phyloP scores from a whole-genome alignment of 371 early-diverging fungal genomes.

The Mortierella sp. region DNA sequence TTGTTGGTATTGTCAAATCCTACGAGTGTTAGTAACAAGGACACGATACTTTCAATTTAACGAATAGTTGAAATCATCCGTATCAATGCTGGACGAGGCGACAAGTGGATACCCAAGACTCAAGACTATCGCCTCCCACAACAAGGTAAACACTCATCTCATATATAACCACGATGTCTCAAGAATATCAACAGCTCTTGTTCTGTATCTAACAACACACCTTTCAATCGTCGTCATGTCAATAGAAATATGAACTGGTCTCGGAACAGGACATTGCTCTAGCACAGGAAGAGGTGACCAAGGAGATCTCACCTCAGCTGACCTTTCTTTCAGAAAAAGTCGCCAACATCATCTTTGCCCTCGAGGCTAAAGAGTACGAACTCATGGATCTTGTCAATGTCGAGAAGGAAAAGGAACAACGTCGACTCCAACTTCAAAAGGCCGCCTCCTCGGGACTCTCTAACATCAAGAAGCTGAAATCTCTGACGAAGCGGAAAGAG shows the following conservation, averaged over 20 bases:
- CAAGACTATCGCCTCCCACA: constrained; percentile 40
- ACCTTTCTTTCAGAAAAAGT: constrained; percentile 25
- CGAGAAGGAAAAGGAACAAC: constrained; percentile 28
- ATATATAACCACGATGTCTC: not conserved
- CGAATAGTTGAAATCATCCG: constrained; percentile 32
- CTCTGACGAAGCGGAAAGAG: constrained; percentile 42
- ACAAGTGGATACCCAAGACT: constrained; percentile 43
- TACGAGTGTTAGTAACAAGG: not conserved
- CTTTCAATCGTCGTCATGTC: not conserved
- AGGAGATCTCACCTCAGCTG: constrained; percentile 36
- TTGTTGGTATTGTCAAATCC: not conserved
- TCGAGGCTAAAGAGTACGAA: constrained; percentile 31
- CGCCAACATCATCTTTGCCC: constrained; percentile 18
- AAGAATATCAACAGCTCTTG: not conserved
- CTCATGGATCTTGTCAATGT: constrained; percentile 18
- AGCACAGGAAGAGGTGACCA: constrained; percentile 31
- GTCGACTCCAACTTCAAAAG: constrained; percentile 30
- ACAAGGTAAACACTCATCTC: constrained; percentile 19
- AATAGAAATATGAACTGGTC: constrained; percentile 39
- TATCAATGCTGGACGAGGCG: constrained; percentile 37
- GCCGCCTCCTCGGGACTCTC: constrained; percentile 33
- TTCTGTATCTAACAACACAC: not conserved
- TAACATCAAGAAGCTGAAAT: constrained; percentile 44
- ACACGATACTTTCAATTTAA: not conserved
- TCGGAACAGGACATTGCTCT: constrained; percentile 45